Percentiles rank a stretch among this genome's conserved stretches.
Conservation (phyloP, 208 protist species). For the Borovskyia barvae region DNA sequence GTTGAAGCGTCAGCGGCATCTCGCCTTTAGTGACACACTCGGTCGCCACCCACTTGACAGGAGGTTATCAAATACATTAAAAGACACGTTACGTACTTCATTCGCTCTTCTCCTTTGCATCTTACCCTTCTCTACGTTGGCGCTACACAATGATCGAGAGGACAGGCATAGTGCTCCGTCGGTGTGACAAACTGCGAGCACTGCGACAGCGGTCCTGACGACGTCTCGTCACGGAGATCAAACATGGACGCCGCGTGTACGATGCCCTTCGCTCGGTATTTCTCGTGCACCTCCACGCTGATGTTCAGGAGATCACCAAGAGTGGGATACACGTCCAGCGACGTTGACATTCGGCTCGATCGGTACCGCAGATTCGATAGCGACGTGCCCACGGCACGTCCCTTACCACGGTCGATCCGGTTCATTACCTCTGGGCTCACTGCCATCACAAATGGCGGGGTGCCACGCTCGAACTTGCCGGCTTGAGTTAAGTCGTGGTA, state of each 20-base stretch:
- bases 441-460: constrained; percentile 36
- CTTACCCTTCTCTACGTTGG: no score
- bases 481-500: constrained; percentile 52
- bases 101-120: no score
- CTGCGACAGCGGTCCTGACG: not conserved
- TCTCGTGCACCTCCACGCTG: constrained; percentile 2
- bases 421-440: constrained; percentile 39
- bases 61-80: no score
- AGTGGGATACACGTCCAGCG: constrained; percentile 55
- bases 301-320: constrained; percentile 52
- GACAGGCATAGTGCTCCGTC: not conserved
- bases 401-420: constrained; percentile 40
- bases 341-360: constrained; percentile 34
- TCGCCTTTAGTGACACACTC: no score
- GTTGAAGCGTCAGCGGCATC: no score
- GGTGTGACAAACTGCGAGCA: constrained; percentile 17
- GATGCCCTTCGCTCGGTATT: not conserved
- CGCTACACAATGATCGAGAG: constrained; percentile 12
- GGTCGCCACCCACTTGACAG: no score
- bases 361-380: constrained; percentile 29
- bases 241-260: constrained; percentile 36
- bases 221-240: constrained; percentile 14
- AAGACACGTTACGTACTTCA: no score
- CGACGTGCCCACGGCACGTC: constrained; percentile 9
- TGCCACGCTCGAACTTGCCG: constrained; percentile 58